Percentiles rank a stretch among this genome's conserved stretches.
Evolutionary conservation across 306 rosid genomes (phyloP).

Genomic region (Corylus heterophylla): DNA sequence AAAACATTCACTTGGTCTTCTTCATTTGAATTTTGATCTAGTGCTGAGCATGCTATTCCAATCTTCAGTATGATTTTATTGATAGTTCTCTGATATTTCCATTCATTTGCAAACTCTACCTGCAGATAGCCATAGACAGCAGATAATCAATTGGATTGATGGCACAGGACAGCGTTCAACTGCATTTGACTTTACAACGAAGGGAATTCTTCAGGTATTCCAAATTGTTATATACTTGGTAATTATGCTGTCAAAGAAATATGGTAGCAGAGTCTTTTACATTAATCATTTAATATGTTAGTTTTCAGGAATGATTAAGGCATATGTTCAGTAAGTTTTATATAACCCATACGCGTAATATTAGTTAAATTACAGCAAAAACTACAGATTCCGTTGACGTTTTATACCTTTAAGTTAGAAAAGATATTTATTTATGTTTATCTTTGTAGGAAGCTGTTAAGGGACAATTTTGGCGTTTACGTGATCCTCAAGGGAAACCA

Average conservation of each 20-base stretch:
- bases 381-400: neutral
- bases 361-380: neutral
- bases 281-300: neutral
- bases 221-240: constrained; percentile 2
- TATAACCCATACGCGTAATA: neutral
- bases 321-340: neutral
- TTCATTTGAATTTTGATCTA: neutral
- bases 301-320: neutral
- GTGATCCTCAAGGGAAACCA: constrained; percentile 82
- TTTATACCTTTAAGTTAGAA: neutral
- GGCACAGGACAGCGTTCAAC: constrained; percentile 79
- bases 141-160: constrained; percentile 79
- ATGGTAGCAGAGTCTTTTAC: neutral
- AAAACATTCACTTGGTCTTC: neutral
- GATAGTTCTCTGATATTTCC: neutral
- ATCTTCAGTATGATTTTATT: neutral
- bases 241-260: neutral
- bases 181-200: constrained; percentile 96
- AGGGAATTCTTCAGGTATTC: constrained; percentile 91
- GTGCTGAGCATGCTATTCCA: neutral
- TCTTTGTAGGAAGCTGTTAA: constrained; percentile 81
- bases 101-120: neutral
- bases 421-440: constrained; percentile 5
- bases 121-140: constrained; percentile 87
- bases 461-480: constrained; percentile 75